Conservation (phyloP, 495 filamentous ascomycete genomes). For the Penicillium subrubescens region DNA sequence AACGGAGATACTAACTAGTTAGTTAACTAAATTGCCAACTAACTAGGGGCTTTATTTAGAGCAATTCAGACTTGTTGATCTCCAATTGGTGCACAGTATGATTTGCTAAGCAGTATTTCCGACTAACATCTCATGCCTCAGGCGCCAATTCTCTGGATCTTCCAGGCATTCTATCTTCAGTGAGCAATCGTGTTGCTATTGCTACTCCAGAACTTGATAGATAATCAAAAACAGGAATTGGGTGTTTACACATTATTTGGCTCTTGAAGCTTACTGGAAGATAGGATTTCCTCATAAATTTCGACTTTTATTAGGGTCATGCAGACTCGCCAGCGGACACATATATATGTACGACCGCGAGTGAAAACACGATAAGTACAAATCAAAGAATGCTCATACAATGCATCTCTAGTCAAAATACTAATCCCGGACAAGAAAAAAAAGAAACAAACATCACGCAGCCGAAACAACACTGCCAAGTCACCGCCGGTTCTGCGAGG, state of each 20-base stretch:
- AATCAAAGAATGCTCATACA: constrained; percentile 9
- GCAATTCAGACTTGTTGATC: too few relatives aligned
- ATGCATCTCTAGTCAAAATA: constrained; percentile 18
- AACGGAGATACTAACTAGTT: too few relatives aligned
- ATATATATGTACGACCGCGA: constrained; percentile 4
- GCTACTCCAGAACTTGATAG: neutral
- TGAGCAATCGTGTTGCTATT: neutral
- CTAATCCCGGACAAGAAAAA: constrained; percentile 3
- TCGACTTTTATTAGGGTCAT: neutral
- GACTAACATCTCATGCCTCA: neutral
- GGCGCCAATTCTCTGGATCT: neutral
- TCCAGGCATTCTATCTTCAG: neutral
- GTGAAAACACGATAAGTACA: neutral
- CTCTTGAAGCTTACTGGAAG: neutral
- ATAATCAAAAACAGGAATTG: too few relatives aligned
- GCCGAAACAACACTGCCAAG: constrained; percentile 3
- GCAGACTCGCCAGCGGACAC: neutral
- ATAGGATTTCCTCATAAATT: neutral
- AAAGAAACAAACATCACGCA: constrained; percentile 6
- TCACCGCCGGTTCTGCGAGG: constrained; percentile 1
- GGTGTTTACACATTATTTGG: neutral
- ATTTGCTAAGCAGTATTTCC: too few relatives aligned
- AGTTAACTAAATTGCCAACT: too few relatives aligned
- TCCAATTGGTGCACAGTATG: too few relatives aligned
- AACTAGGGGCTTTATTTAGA: too few relatives aligned